Base-by-base conservation (phyloP, 2,329 filamentous ascomycete species). In the Trichoderma endophyticum region DNA sequence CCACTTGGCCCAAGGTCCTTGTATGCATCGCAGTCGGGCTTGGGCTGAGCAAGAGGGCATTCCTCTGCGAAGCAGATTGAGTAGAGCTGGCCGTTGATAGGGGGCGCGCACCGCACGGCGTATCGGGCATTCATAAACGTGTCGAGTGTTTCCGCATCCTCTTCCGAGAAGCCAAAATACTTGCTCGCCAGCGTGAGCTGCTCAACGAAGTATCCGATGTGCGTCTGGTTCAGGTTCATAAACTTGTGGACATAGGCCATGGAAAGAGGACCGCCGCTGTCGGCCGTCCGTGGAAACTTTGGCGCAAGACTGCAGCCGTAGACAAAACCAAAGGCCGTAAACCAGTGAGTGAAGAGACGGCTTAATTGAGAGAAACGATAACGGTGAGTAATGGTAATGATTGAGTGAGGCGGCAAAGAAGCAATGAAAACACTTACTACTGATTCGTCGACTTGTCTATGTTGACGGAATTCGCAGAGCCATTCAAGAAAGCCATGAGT, bases 161-260 rank as follows among this genome's bases (percentile, higher is more conserved):
- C 34, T 1, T 75, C 73, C 3, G 78, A 78, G 72, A 80, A 79
- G 39, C 78, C 78, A 57, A 73, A 78, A n/a, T 75, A 74, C 32
- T 70, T 71, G 57, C 75, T 76, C 8, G 78, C 72, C 9, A 72
- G 30, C 3, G 75, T 76, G 51, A 80, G 74, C 57, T 80, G 78
- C 9, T 77, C 71, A 67, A 80, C 79, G 71, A 80, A 80, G 61
- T 80, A 77, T 6, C 75, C 77, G 8, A 80, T 71, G 28, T 80
- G 73, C 1, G 75, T 76, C 26, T 76, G 69, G 66, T 79, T 76
- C 26, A 80, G 73, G 63, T 79, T 74, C 79, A 80, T 80, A 71
- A 75, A 80, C 57, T 80, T 79, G 75, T 80, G 79, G 5, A 79
- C 78, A 70, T 80, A 80, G 32, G 79, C 77, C n/a, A 34, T 18